Base-by-base conservation (phyloP, 768 basidiomycete species). In the Fomitopsis serialis region DNA sequence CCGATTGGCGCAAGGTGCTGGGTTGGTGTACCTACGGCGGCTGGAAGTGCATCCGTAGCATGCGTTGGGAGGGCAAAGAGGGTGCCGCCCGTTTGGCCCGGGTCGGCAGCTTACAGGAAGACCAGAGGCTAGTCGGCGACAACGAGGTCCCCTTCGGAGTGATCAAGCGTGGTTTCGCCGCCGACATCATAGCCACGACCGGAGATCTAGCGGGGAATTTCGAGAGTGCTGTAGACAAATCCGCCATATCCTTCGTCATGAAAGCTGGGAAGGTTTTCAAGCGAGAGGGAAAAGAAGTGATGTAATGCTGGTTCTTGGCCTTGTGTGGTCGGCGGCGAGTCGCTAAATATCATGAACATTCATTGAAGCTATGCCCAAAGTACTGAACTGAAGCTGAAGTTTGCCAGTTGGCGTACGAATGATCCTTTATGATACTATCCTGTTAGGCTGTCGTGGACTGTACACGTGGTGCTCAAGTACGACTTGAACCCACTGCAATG, bases 1-100 rank as follows among this genome's bases (percentile, higher is more conserved):
- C 79, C 21, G 66, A 70, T 23, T 80, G 78, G 78, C 64, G 66
- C 32, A 68, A 70, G 49, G 78, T 85, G 15, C 65, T 87, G 29
- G 69, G 69, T n/a, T 82, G 81, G 80, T 78, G 71, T 17, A 85
- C 82, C 24, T 62, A 82, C 19, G 77, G 78, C 1, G 82, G 81
- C 4, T 82, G 84, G 82, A 69, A 73, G 58, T 78, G 78, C 51
- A 66, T 85, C 12, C 66, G 79, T 47, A 74, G 74, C 27, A 62
- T 69, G 63, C 68, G 70, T 19, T 79, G 78, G 76, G 78, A 81
- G 55, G 72, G 69, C 6, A 21, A 45, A 3, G 53, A 42, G 11
- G 69, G 69, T 3, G 49, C 44, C 12, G 59, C 52, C 51, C 63
- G 68, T 34, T 58, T 74, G 23, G 56, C 50, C 3, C 43, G 58